Evolutionary conservation across 495 filamentous ascomycete genomes (phyloP).

Genomic region (Hypoxylon fuscum): DNA sequence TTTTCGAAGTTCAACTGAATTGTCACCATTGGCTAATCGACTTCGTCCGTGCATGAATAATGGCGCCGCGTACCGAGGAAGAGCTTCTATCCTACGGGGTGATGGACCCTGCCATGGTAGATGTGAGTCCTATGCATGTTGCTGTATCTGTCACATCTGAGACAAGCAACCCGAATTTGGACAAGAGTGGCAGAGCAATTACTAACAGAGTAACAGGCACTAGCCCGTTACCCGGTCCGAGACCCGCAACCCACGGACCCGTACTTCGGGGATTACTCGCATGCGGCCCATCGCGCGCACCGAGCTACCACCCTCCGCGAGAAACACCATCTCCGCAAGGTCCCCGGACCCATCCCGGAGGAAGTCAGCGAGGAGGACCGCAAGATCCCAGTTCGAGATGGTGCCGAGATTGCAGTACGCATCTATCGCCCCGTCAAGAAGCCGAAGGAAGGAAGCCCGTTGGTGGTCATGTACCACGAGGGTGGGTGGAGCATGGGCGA

Average conservation of each 20-base stretch:
- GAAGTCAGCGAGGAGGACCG: constrained; percentile 43
- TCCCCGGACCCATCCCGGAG: constrained; percentile 34
- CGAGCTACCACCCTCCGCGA: constrained; percentile 35
- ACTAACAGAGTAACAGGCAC: constrained; percentile 16
- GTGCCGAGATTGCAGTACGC: constrained; percentile 47
- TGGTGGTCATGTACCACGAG: constrained; percentile 56
- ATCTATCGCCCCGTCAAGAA: constrained; percentile 46
- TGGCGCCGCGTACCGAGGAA: constrained; percentile 39
- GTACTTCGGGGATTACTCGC: constrained; percentile 38
- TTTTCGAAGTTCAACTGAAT: background rate
- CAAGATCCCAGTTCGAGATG: constrained; percentile 53
- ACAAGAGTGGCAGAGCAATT: background rate
- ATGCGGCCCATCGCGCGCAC: constrained; percentile 23
- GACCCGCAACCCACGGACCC: constrained; percentile 36
- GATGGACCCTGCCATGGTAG: constrained; percentile 48
- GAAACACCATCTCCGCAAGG: constrained; percentile 39
- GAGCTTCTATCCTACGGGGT: constrained; percentile 45
- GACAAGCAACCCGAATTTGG: background rate
- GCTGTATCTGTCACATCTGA: background rate
- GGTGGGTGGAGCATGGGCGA: constrained; percentile 56
- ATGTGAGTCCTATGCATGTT: constrained; percentile 37
- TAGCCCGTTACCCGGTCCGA: constrained; percentile 26
- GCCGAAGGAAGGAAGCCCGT: constrained; percentile 46
- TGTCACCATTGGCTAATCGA: background rate
- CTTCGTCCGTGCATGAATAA: background rate